Percentiles rank a stretch among this genome's conserved stretches.
Evolutionary conservation across 2,329 filamentous ascomycete species (phyloP).

Genomic region (Phialophora tarda): DNA sequence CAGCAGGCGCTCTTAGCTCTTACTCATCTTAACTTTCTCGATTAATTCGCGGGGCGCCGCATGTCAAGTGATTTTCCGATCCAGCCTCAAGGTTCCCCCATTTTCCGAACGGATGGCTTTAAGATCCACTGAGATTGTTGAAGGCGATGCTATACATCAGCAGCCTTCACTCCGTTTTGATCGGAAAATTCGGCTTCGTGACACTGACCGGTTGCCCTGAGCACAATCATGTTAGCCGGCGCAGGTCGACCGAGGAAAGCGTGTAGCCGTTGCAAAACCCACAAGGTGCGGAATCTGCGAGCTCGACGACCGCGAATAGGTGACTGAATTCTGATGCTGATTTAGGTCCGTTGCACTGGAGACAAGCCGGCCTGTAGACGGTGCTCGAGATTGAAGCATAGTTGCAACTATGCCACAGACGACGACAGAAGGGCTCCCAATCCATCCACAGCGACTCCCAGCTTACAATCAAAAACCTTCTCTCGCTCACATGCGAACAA

Average conservation of each 20-base stretch:
- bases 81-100: neutral
- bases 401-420: neutral
- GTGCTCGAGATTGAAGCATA: conserved; percentile 11
- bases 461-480: neutral
- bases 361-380: conserved; percentile 11
- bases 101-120: neutral
- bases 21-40: conserved; percentile 2
- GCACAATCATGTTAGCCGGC: conserved; percentile 18
- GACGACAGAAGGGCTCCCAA: neutral
- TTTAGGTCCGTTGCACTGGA: conserved; percentile 14
- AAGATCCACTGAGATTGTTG: neutral
- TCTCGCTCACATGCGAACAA: neutral
- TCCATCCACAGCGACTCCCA: neutral
- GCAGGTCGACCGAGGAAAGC: conserved; percentile 19
- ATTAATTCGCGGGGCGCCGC: neutral
- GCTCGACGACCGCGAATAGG: neutral
- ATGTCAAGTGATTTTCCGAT: conserved; percentile 12
- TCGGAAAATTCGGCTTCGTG: conserved; percentile 2
- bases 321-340: neutral
- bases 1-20: neutral
- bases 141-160: neutral
- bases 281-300: conserved; percentile 7
- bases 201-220: neutral
- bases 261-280: conserved; percentile 21
- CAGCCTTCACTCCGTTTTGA: neutral